Conservation (phyloP, 441 rosid species). For the Melastoma candidum region DNA sequence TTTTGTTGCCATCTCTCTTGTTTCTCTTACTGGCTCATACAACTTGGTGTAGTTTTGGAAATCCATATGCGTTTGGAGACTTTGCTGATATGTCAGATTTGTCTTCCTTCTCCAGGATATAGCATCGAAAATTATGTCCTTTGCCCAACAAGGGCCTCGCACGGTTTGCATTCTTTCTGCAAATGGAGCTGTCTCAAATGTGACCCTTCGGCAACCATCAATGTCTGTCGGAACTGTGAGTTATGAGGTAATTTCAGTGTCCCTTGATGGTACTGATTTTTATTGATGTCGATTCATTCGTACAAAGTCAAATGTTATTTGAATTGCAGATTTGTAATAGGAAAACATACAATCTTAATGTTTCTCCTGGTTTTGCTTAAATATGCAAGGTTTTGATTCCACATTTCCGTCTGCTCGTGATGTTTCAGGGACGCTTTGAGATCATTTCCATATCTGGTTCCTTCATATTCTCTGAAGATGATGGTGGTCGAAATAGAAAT, state of each 20-base stretch:
- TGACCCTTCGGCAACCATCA: constrained; percentile 63
- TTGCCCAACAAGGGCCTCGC: constrained; percentile 86
- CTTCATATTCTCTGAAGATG: constrained; percentile 47
- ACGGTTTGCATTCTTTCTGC: constrained; percentile 91
- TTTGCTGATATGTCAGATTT: neutral
- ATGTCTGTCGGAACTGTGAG: constrained; percentile 51
- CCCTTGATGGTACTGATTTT: neutral
- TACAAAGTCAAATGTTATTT: no score
- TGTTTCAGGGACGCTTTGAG: constrained; percentile 77
- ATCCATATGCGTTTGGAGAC: no score
- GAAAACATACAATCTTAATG: no score
- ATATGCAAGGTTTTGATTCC: no score
- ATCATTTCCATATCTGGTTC: constrained; percentile 86
- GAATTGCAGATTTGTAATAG: no score
- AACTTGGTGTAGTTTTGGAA: no score
- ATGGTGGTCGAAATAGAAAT: constrained; percentile 36
- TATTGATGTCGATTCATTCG: no score
- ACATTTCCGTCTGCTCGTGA: no score
- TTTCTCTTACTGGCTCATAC: no score
- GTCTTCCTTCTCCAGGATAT: constrained; percentile 48
- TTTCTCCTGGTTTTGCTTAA: no score
- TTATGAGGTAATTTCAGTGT: constrained; percentile 54
- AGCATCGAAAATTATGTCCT: constrained; percentile 60
- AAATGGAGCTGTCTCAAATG: constrained; percentile 81
- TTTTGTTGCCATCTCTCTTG: no score